phyloP scores from a whole-genome alignment of 1,284 basidiomycete species.

The Pseudozyma pruni region DNA sequence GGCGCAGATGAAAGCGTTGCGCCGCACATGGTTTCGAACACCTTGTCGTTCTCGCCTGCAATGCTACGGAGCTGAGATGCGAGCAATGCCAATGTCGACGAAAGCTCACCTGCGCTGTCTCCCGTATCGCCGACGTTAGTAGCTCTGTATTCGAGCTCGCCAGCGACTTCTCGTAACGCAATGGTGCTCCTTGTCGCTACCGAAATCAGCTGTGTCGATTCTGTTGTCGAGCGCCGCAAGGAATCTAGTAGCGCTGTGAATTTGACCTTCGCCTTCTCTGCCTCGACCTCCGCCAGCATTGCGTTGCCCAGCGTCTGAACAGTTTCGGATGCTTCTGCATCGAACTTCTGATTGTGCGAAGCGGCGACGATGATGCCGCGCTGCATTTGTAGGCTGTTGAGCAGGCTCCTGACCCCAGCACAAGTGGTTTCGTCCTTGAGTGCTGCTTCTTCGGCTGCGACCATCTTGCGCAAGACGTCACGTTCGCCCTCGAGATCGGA shows the following conservation, averaged over 20 bases:
- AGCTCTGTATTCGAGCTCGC: conserved; percentile 71
- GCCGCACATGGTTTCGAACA: conserved; percentile 73
- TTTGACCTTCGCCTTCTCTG: conserved; percentile 77
- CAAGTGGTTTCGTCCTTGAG: conserved; percentile 75
- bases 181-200: conserved; percentile 83
- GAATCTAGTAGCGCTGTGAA: conserved; percentile 76
- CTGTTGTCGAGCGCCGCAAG: conserved; percentile 76
- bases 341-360: conserved; percentile 80
- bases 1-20: conserved; percentile 71
- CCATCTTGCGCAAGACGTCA: conserved; percentile 77
- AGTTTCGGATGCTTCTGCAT: conserved; percentile 78
- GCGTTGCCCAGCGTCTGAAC: conserved; percentile 78
- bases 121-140: conserved; percentile 67
- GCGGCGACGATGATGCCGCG: conserved; percentile 83
- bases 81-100: conserved; percentile 66
- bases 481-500: conserved; percentile 78
- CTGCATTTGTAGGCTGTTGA: conserved; percentile 82
- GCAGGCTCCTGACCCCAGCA: conserved; percentile 75
- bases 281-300: conserved; percentile 79
- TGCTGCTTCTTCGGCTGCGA: conserved; percentile 77
- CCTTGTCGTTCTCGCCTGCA: conserved; percentile 72
- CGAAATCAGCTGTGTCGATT: conserved; percentile 78
- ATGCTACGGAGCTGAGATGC: conserved; percentile 60
- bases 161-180: conserved; percentile 77
- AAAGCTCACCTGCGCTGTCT: conserved; percentile 70